Evolutionary conservation across 2,329 filamentous ascomycete genomes (phyloP).

Genomic region (Pseudogymnoascus sp.): DNA sequence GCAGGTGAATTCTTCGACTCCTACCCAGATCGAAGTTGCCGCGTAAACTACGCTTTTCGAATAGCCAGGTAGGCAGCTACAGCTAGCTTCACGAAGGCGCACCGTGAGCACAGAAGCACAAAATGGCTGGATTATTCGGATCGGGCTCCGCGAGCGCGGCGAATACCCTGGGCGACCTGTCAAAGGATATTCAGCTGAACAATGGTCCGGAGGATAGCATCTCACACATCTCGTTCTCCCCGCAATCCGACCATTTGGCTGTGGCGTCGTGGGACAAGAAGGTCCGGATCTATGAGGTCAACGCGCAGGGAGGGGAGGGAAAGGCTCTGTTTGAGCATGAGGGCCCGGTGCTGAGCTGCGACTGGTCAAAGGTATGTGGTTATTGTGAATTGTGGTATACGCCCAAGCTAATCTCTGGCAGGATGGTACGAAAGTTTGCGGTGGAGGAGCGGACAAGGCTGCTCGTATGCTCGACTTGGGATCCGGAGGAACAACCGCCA

Average conservation of each 20-base stretch:
- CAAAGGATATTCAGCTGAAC: constrained; percentile 74
- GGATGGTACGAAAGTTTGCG: constrained; percentile 87
- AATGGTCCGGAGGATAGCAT: constrained; percentile 83
- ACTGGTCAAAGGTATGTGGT: constrained; percentile 74
- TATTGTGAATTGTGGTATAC: not conserved
- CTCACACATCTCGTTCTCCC: constrained; percentile 78
- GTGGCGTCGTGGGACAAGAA: constrained; percentile 97
- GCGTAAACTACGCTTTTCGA: not conserved
- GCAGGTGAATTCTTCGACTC: not conserved
- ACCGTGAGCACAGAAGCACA: constrained; percentile 17
- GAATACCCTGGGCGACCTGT: constrained; percentile 82
- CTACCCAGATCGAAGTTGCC: not conserved
- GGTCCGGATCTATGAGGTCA: constrained; percentile 92
- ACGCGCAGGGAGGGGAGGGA: constrained; percentile 66
- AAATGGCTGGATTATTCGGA: constrained; percentile 60
- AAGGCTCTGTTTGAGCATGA: constrained; percentile 83
- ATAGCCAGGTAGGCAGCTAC: not conserved
- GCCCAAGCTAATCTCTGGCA: constrained; percentile 32
- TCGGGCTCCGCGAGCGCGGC: constrained; percentile 39
- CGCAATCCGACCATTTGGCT: constrained; percentile 71
- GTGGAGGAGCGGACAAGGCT: constrained; percentile 84
- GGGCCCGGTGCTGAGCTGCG: constrained; percentile 73
- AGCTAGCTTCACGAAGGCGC: not conserved
- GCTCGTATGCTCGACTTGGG: constrained; percentile 81
- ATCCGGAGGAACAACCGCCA: constrained; percentile 50